These are phyloP conservation scores for Chytridiales sp. DNA, from an alignment of 371 early-diverging fungal genomes.

Conservation along the genomic window DNA sequence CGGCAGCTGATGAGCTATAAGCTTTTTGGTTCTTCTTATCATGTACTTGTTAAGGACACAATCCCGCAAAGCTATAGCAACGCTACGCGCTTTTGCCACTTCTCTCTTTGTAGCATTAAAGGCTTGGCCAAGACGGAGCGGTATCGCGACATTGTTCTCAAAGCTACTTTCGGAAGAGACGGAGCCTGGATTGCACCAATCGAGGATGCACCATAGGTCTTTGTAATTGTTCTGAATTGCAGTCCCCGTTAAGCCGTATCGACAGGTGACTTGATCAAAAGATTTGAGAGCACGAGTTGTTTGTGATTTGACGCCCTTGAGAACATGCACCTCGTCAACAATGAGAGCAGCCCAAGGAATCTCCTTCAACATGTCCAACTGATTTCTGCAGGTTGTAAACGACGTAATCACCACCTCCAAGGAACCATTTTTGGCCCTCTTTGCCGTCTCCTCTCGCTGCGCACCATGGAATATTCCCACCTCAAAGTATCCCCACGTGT, in stretches of 20 bases:
- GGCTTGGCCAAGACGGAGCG: conserved; percentile 2
- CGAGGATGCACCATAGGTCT: conserved; percentile 23
- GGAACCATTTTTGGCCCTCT: neutral
- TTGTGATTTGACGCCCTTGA: conserved; percentile 8
- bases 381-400: conserved; percentile 1
- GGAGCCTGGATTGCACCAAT: conserved; percentile 3
- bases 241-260: conserved; percentile 17
- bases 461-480: conserved; percentile 9
- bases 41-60: neutral
- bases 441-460: neutral
- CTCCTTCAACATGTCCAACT: conserved; percentile 1
- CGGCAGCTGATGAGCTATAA: conserved; percentile 12
- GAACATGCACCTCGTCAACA: conserved; percentile 7
- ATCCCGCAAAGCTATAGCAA: conserved; percentile 9
- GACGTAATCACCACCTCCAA: conserved; percentile 5
- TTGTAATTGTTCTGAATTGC: conserved; percentile 30
- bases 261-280: conserved; percentile 1
- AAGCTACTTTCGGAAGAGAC: neutral
- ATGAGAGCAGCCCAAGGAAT: conserved; percentile 3
- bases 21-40: conserved; percentile 9
- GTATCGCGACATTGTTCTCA: neutral
- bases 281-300: conserved; percentile 6
- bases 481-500: conserved; percentile 13
- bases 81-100: neutral
- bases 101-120: conserved; percentile 2